Evolutionary conservation across 441 rosid genomes (phyloP), one percentile per base, ranked within the genome.

Genomic region (Pelargonium myrrhifolium): DNA sequence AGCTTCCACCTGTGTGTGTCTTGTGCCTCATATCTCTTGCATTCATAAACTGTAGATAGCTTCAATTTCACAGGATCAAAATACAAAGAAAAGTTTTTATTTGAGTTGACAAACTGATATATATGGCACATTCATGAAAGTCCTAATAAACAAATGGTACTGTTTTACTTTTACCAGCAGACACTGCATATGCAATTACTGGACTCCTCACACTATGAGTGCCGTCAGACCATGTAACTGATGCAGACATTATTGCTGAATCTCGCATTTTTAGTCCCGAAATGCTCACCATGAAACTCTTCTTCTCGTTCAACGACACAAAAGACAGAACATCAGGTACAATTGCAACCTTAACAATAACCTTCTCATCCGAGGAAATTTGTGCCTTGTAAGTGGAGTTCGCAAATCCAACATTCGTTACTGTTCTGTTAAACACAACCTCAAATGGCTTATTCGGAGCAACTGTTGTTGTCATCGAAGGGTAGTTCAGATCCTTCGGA

Each of bases 221-320:
- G 24, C 83, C 83, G 43, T 86, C 87, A 8, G 72, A 78, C 85
- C 88, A 84, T 17, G 70, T 65, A 22, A 86, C 28, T 14, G 72
- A 45, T 24, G 75, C 74, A 26, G 87, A 77, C 21, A 35, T 15
- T 3, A 67, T 47, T 3, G 17, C 4, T 4, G 6, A 11, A 0
- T 3, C 5, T 14, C 47, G 0, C 11, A 77, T 43, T 9, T 56
- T 67, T 8, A 14, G 24, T 64, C 85, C 79, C 1, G 60, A 55
- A 59, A 81, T 76, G 6, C 26, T 72, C 47, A 85, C 84, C 4
- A 31, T 55, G 31, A 83, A 86, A 20, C 81, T 68, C 64, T 66
- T 65, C 64, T 71, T 80, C 76, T 84, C 76, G 7, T 76, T 71
- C 24, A 74, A 2, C 4, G 78, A 69, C 22, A 65, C 65, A 45